These are phyloP conservation scores for Podaxis rugospora DNA, from an alignment of 768 basidiomycete species.

Conservation along the genomic window DNA sequence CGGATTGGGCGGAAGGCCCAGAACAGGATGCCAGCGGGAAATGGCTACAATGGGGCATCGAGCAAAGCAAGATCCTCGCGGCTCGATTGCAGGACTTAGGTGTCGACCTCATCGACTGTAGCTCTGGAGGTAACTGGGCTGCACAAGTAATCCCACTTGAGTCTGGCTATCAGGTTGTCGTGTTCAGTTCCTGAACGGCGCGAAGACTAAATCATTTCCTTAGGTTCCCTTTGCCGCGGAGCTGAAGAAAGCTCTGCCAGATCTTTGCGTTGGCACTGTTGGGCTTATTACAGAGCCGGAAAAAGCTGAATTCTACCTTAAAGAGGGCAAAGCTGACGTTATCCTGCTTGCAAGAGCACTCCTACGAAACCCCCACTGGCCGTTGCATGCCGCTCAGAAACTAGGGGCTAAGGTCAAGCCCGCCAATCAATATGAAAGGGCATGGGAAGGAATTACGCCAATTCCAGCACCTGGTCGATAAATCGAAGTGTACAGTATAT, in stretches of 20 bases:
- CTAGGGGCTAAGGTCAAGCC: conserved; percentile 66
- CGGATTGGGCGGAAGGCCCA: conserved; percentile 58
- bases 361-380: conserved; percentile 63
- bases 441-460: conserved; percentile 30
- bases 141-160: conserved; percentile 51
- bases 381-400: conserved; percentile 54
- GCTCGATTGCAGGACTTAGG: conserved; percentile 55
- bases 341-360: conserved; percentile 66
- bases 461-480: background rate
- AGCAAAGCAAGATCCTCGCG: conserved; percentile 63
- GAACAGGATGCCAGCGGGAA: conserved; percentile 51
- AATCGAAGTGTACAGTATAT: background rate
- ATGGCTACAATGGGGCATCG: conserved; percentile 73
- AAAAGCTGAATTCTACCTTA: conserved; percentile 51
- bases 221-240: conserved; percentile 68
- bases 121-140: conserved; percentile 61
- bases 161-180: conserved; percentile 59
- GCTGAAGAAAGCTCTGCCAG: conserved; percentile 57
- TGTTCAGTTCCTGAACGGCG: background rate
- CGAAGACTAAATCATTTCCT: background rate
- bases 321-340: conserved; percentile 64
- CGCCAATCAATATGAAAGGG: conserved; percentile 69
- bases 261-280: conserved; percentile 55
- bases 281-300: conserved; percentile 66
- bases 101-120: conserved; percentile 75